phyloP scores from a whole-genome alignment of 352 stramenopile genomes.

The Plasmopara muralis region DNA sequence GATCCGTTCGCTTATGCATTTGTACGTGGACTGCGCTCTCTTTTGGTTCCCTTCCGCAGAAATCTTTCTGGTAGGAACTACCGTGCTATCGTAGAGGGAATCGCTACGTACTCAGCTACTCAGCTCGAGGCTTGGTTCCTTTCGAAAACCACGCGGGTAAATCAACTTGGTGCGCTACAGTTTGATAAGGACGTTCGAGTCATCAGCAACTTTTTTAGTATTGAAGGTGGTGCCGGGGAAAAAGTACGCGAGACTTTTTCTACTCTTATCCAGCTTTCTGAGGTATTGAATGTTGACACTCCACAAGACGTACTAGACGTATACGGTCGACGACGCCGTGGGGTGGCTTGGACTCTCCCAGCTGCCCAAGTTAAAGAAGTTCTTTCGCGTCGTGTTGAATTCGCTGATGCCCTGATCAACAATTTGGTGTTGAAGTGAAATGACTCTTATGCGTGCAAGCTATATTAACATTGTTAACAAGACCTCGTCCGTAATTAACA shows the following conservation, averaged over 20 bases:
- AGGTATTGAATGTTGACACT: slow-evolving; percentile 67
- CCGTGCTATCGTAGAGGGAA: slow-evolving; percentile 36
- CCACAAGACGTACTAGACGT: slow-evolving; percentile 74
- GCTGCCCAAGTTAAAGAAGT: slow-evolving; percentile 66
- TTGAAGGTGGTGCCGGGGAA: slow-evolving; percentile 32
- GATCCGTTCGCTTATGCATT: slow-evolving; percentile 79
- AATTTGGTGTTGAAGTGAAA: slow-evolving; percentile 42
- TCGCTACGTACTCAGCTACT: slow-evolving; percentile 35
- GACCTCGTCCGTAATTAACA: background rate
- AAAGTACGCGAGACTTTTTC: slow-evolving; percentile 57
- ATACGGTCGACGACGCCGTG: slow-evolving; percentile 51
- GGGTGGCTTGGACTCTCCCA: slow-evolving; percentile 63
- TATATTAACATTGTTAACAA: background rate
- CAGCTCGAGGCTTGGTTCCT: slow-evolving; percentile 66
- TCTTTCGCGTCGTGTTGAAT: slow-evolving; percentile 73
- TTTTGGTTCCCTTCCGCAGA: slow-evolving; percentile 44
- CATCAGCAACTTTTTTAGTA: slow-evolving; percentile 53
- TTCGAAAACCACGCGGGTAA: slow-evolving; percentile 48
- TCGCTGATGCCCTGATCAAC: slow-evolving; percentile 58
- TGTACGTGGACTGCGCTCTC: slow-evolving; percentile 46
- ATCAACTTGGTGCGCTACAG: slow-evolving; percentile 76
- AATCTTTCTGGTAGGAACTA: slow-evolving; percentile 62
- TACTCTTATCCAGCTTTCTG: slow-evolving; percentile 52
- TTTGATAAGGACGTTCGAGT: slow-evolving; percentile 84
- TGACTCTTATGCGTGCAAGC: background rate